Evolutionary conservation across 768 basidiomycete genomes (phyloP), one percentile per base, ranked within the genome.

Genomic region (Tubosaeta sp.): DNA sequence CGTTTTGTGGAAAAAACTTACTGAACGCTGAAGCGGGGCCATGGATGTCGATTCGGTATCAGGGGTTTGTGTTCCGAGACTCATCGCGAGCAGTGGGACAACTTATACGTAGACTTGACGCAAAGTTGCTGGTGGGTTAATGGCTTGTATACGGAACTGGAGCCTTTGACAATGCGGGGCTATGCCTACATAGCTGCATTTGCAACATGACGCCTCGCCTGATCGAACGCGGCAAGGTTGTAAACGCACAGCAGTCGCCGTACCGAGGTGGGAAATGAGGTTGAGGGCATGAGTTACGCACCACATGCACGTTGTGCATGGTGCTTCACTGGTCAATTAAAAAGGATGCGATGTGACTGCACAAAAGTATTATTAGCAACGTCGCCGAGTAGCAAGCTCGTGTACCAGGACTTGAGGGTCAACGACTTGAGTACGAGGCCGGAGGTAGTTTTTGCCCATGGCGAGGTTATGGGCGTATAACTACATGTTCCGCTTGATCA

Each of bases 221-320:
- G 48, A 61, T 57, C 27, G 21, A 46, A 54, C 49, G 36, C 59
- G 55, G 60, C 30, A 38, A 64, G 31, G 55, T 54, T 35, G 55
- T 61, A 48, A 50, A 45, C 30, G 42, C 45, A 52, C 49, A 34
- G 21, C 53, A 31, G 38, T 50, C 11, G 3, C 12, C 32, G 46
- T 57, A 38, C 11, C 16, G 40, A 41, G 14, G 22, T 42, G 32
- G 12, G 48, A 19, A 56, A 63, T 12, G 54, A 60, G 61, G 61
- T 24, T 39, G 18, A 41, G 27, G 21, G 34, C 10, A 19, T 29
- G 30, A 36, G 19, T 22, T 24, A 13, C 50, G 29, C 44, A 39
- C 51, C 43, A n/a, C 21, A 47, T 47, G 29, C 57, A 55, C 56
- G 49, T 49, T 55, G 56, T 32, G 31, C 22, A 9, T n/a, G 35